Evolutionary conservation across 2,329 filamentous ascomycete genomes (phyloP), one percentile per base, ranked within the genome.

Genomic region (Pseudogymnoascus verrucosus): DNA sequence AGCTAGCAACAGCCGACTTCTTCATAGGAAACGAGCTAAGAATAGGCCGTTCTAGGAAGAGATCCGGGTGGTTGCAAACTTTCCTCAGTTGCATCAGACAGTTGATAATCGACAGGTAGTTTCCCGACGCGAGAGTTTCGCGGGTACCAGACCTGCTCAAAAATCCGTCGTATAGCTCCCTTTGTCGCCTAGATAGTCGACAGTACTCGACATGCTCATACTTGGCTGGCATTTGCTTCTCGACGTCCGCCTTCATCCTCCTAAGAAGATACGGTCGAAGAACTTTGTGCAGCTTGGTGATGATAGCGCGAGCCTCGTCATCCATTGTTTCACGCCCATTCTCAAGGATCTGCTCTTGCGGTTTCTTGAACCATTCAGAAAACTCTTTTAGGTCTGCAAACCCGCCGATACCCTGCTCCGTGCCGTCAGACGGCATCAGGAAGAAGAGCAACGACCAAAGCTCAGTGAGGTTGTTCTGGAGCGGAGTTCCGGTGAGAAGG

Each of bases 221-320:
- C 75, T 99, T 99, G 66, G 86, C 93, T 0, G 96, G 95, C 90
- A 99, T 96, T 74, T 99, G 95, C 78, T 98, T 97, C 78, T 99
- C 96, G 5, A 99, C 95, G 72, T 99, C 95, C 51, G 91, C 90
- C 77, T 99, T 99, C 64, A 99, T 79, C 63, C 95, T 87, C 61
- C 95, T 88, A 5, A 99, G 82, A 10, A 99, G 83, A 72, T 97
- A 98, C 0, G 95, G 95, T 1, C 96, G 87, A 8, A 99, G 81
- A 21, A 98, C 91, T 68, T 96, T 92, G 78, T 99, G 96, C 4
- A 99, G 83, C 74, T 98, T 96, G 54, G 87, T 87, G 67, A 99
- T 96, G 68, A 97, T 93, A 64, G 89, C 89, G 69, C 91, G 90
- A 11, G 93, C 91, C 75, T 99, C 93, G 10, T 96, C 91, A 68